Conservation (phyloP, 345 rosid genomes). For the Camelina sativa region DNA sequence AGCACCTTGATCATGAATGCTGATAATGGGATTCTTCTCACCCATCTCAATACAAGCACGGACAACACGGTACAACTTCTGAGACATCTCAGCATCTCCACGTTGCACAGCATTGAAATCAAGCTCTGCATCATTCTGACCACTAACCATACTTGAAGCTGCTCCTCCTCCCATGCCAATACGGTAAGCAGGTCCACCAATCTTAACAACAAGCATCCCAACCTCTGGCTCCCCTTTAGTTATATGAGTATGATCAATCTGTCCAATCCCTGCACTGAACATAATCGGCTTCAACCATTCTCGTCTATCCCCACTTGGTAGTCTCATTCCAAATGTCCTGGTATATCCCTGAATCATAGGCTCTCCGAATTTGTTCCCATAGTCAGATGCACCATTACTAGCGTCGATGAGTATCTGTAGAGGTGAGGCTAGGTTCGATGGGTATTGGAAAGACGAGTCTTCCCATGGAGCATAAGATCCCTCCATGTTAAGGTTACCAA, state of each 20-base stretch:
- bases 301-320: conserved; percentile 89
- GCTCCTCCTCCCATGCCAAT: conserved; percentile 99
- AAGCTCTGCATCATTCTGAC: conserved; percentile 95
- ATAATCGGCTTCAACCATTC: conserved; percentile 99
- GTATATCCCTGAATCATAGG: conserved; percentile 94
- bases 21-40: conserved; percentile 84
- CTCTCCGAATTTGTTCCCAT: conserved; percentile 95
- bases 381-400: conserved; percentile 96
- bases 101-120: conserved; percentile 98
- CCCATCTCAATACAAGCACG: conserved; percentile 96
- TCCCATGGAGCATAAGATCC: conserved; percentile 95
- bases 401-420: conserved; percentile 85
- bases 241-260: conserved; percentile 86
- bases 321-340: conserved; percentile 91
- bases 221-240: conserved; percentile 83
- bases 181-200: conserved; percentile 97
- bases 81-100: conserved; percentile 99
- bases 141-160: conserved; percentile 98
- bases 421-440: conserved; percentile 85
- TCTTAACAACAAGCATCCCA: conserved; percentile 93
- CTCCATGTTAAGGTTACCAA: conserved; percentile 79
- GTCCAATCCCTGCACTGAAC: conserved; percentile 96
- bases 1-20: conserved; percentile 98
- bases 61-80: conserved; percentile 84
- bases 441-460: conserved; percentile 73